These are phyloP conservation scores for Allodekkera sacchari DNA, from an alignment of 805 yeast species.

Conservation along the genomic window DNA sequence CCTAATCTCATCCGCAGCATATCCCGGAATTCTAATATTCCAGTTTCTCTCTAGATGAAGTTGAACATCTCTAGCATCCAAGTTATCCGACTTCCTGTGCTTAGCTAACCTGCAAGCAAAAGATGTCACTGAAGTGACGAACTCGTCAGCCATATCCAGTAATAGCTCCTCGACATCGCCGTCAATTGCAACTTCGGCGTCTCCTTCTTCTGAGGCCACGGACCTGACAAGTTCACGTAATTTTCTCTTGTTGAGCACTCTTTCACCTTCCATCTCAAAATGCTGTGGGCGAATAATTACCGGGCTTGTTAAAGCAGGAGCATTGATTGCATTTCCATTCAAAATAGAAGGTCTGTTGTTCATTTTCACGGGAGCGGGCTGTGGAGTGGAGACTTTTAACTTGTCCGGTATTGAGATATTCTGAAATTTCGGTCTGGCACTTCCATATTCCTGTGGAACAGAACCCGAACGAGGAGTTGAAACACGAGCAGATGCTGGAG, in stretches of 20 bases:
- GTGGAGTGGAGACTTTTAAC: constrained; percentile 56
- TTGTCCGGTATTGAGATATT: constrained; percentile 66
- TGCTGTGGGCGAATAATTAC: constrained; percentile 68
- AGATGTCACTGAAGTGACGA: constrained; percentile 80
- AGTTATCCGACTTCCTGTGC: constrained; percentile 79
- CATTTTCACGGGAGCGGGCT: constrained; percentile 50
- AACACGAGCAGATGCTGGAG: constrained; percentile 8
- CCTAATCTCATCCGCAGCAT: constrained; percentile 83
- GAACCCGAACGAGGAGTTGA: constrained; percentile 12
- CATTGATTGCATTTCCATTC: constrained; percentile 72
- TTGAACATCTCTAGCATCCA: constrained; percentile 87
- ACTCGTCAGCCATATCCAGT: constrained; percentile 91
- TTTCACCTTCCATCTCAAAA: constrained; percentile 71
- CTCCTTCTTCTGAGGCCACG: constrained; percentile 82
- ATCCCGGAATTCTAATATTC: constrained; percentile 94
- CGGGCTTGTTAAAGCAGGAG: constrained; percentile 70
- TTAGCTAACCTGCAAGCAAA: constrained; percentile 95
- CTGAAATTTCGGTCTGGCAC: constrained; percentile 46
- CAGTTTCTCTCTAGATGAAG: constrained; percentile 86
- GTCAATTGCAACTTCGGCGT: constrained; percentile 81
- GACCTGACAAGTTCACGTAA: constrained; percentile 78
- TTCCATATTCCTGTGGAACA: constrained; percentile 17
- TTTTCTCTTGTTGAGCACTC: constrained; percentile 85
- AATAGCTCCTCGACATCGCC: constrained; percentile 93
- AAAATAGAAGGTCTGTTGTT: constrained; percentile 74